phyloP scores from a whole-genome alignment of 768 basidiomycete species.

The Inosperma sp. region DNA sequence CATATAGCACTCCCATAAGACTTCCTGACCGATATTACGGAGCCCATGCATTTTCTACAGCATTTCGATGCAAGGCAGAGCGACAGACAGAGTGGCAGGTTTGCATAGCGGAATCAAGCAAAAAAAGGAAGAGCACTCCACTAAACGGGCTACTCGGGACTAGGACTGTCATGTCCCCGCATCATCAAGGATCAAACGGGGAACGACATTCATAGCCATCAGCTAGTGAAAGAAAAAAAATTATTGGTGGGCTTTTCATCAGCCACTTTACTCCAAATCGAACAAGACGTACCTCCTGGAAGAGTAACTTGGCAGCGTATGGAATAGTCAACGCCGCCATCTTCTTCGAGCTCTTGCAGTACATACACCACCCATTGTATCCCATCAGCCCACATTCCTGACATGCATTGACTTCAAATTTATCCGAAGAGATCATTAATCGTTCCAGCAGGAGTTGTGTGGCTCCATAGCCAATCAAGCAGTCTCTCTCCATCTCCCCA shows the following conservation, averaged over 20 bases:
- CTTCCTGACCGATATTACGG: too few relatives aligned
- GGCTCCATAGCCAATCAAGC: constrained; percentile 97
- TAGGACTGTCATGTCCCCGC: constrained; percentile 29
- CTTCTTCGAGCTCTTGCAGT: constrained; percentile 95
- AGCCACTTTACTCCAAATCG: too few relatives aligned
- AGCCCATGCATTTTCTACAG: too few relatives aligned
- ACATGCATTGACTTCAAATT: constrained; percentile 96
- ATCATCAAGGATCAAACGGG: constrained; percentile 83
- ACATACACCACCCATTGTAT: constrained; percentile 94
- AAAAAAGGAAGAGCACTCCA: too few relatives aligned
- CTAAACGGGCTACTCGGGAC: background rate
- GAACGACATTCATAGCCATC: constrained; percentile 97
- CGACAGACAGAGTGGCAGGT: too few relatives aligned
- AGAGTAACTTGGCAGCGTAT: constrained; percentile 89
- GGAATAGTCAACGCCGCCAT: constrained; percentile 95
- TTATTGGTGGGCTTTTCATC: background rate
- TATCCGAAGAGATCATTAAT: constrained; percentile 98
- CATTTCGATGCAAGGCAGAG: too few relatives aligned
- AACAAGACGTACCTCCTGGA: constrained; percentile 83
- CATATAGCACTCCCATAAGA: too few relatives aligned
- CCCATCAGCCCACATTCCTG: constrained; percentile 93
- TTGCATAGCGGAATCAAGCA: too few relatives aligned
- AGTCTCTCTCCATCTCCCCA: constrained; percentile 99
- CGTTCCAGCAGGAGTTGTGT: constrained; percentile 94
- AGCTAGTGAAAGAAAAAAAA: constrained; percentile 47